Conservation (phyloP, 176 grass and related monocot genomes). For the Oryza punctata region DNA sequence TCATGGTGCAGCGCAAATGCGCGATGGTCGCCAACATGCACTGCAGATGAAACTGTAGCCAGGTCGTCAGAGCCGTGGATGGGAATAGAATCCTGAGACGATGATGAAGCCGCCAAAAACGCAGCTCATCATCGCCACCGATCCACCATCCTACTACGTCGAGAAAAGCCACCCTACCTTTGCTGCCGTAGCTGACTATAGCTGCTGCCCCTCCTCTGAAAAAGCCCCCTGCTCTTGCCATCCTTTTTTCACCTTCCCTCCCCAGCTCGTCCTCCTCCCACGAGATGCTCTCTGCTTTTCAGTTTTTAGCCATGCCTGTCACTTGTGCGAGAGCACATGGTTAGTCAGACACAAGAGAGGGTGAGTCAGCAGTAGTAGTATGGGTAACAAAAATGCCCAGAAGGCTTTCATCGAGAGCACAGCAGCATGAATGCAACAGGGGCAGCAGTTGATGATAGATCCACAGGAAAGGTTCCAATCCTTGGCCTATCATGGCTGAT, state of each 20-base stretch:
- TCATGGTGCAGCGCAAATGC: too few species aligned
- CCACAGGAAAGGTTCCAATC: conserved; percentile 19
- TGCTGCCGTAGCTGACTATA: background rate
- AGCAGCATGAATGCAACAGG: background rate
- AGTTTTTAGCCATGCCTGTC: conserved; percentile 8
- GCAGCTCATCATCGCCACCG: background rate
- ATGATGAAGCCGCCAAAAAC: conserved; percentile 11
- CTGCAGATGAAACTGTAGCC: conserved; percentile 35
- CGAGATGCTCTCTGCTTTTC: conserved; percentile 39
- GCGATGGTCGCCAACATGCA: background rate
- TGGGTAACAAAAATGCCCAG: conserved; percentile 15
- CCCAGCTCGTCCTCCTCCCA: background rate
- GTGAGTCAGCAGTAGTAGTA: background rate
- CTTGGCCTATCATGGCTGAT: background rate
- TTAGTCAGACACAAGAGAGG: conserved; percentile 4
- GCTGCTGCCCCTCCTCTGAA: conserved; percentile 5
- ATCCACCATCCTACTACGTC: background rate
- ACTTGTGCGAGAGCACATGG: conserved; percentile 25
- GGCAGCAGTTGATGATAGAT: background rate
- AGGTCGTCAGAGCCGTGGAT: conserved; percentile 4
- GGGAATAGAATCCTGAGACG: conserved; percentile 51
- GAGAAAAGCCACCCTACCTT: conserved; percentile 17
- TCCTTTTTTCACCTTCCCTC: conserved; percentile 6
- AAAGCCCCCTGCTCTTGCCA: conserved; percentile 36
- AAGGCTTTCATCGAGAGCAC: conserved; percentile 6